Evolutionary conservation across 2,329 filamentous ascomycete species (phyloP).

Genomic region (Colletotrichum liaoningense): DNA sequence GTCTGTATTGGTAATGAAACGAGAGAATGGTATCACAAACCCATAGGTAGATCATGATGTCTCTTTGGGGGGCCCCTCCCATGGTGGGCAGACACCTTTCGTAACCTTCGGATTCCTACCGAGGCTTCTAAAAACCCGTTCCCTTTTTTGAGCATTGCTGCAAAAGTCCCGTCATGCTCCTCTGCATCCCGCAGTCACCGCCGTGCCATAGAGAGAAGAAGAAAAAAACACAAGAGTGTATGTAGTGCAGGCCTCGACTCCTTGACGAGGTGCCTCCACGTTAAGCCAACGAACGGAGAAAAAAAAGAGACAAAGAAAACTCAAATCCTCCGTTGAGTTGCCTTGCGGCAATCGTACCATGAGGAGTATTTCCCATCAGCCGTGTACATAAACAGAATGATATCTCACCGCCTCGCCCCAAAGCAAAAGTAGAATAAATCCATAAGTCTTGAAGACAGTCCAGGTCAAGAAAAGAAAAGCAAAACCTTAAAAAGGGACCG

Average conservation of each 20-base stretch:
- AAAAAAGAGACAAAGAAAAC: neutral
- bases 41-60: neutral
- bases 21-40: conserved; percentile 27
- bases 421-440: neutral
- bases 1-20: conserved; percentile 7
- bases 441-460: neutral
- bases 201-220: neutral
- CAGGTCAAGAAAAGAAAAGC: neutral
- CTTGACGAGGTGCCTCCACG: neutral
- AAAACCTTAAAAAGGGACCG: neutral
- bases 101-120: neutral
- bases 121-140: neutral
- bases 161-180: neutral
- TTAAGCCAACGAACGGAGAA: neutral
- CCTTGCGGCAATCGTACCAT: neutral
- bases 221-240: neutral
- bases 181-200: neutral
- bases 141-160: conserved; percentile 2
- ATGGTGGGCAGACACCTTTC: neutral
- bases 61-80: neutral
- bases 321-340: neutral
- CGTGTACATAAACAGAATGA: conserved; percentile 21
- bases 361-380: neutral
- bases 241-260: neutral
- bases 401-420: neutral